Conservation (phyloP, 1,284 basidiomycete species). For the Microbotryomycetes sp. region DNA sequence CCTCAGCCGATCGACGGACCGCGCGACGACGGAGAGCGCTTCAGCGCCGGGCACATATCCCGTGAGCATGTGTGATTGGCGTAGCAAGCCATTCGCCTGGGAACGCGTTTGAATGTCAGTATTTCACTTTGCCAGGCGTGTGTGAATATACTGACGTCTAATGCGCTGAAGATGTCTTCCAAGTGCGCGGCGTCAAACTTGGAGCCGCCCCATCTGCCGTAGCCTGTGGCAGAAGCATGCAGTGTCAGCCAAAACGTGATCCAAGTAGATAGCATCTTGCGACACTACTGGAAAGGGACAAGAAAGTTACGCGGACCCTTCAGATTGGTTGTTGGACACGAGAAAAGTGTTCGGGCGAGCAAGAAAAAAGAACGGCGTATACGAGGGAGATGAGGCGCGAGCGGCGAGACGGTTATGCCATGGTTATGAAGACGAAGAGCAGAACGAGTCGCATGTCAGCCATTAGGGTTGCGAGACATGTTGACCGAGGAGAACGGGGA, state of each 20-base stretch:
- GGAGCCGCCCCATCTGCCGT: slow-evolving; percentile 43
- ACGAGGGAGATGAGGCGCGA: background rate
- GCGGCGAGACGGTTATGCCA: slow-evolving; percentile 2
- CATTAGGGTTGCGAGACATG: background rate
- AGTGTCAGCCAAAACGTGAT: background rate
- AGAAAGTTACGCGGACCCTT: slow-evolving; percentile 27
- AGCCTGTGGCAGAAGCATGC: slow-evolving; percentile 26
- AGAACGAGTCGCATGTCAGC: background rate
- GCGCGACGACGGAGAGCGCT: slow-evolving; percentile 60
- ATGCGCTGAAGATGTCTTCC: slow-evolving; percentile 39
- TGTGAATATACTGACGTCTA: slow-evolving; percentile 25
- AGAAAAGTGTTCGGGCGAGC: background rate
- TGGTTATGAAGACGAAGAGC: background rate
- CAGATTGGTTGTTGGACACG: too few species aligned
- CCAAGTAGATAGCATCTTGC: too few species aligned
- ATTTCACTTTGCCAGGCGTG: background rate
- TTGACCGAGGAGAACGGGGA: background rate
- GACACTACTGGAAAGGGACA: too few species aligned
- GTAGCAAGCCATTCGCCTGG: slow-evolving; percentile 33
- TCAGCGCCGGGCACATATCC: slow-evolving; percentile 86
- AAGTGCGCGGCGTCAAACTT: slow-evolving; percentile 42
- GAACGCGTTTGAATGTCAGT: background rate
- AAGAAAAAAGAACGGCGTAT: background rate
- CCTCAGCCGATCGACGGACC: slow-evolving; percentile 57
- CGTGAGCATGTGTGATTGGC: slow-evolving; percentile 39